A percentile compares a stretch with the other conserved stretches of the same genome.
phyloP scores from a whole-genome alignment of 192 early-diverging fungal species.

The Podila epicladia region DNA sequence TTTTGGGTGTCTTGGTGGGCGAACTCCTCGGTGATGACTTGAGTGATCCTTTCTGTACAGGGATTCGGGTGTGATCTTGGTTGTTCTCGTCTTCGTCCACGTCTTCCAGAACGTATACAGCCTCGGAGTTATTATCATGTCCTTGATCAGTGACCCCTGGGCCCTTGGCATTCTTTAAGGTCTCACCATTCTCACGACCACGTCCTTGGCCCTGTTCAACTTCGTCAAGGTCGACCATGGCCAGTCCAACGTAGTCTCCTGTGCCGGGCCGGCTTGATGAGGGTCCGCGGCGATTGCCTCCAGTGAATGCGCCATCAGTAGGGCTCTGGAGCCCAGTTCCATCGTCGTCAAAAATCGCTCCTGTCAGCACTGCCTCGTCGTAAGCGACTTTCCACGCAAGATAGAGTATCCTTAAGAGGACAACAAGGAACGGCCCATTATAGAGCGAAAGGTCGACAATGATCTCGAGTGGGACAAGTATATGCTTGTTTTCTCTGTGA shows the following conservation, averaged over 20 bases:
- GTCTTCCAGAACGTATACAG: conserved; percentile 34
- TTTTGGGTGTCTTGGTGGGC: too few relatives aligned
- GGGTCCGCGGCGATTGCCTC: conserved; percentile 2
- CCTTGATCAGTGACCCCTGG: not conserved
- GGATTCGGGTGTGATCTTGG: too few relatives aligned
- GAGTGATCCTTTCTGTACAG: too few relatives aligned
- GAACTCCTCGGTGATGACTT: too few relatives aligned
- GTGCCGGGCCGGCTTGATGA: conserved; percentile 14
- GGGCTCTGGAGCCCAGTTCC: not conserved
- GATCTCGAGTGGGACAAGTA: conserved; percentile 43
- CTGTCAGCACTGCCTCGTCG: conserved; percentile 42
- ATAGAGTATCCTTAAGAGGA: conserved; percentile 28
- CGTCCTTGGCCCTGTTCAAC: conserved; percentile 20
- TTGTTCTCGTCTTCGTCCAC: conserved; percentile 18
- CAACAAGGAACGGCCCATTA: conserved; percentile 37
- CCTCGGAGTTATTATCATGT: not conserved
- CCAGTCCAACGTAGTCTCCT: conserved; percentile 37
- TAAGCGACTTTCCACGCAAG: conserved; percentile 48
- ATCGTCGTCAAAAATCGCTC: conserved; percentile 40
- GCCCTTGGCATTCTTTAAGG: not conserved
- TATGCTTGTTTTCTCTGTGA: conserved; percentile 37
- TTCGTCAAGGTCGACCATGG: conserved; percentile 41
- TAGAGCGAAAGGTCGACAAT: conserved; percentile 36
- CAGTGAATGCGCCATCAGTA: conserved; percentile 6
- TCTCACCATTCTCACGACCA: not conserved